These are phyloP conservation scores for Hondaea fermentalgiana DNA, from an alignment of 108 stramenopile species.

Conservation along the genomic window DNA sequence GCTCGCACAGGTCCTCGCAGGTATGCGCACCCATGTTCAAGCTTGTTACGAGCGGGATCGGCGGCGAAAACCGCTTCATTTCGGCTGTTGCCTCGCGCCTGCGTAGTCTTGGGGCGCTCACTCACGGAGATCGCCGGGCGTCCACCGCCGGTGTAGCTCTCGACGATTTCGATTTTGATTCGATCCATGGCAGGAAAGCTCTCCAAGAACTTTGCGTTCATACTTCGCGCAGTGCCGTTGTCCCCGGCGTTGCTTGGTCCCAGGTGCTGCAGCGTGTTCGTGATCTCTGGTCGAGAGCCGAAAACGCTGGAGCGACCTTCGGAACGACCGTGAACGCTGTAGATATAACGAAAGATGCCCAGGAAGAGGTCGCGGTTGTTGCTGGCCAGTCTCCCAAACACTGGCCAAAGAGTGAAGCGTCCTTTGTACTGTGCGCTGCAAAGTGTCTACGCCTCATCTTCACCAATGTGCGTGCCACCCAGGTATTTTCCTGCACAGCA, in stretches of 20 bases:
- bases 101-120: constrained; percentile 64
- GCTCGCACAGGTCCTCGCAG: constrained; percentile 68
- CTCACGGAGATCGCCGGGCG: constrained; percentile 66
- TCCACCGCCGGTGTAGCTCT: constrained; percentile 22
- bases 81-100: constrained; percentile 67
- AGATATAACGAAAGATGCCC: too few relatives aligned
- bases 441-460: neutral
- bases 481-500: neutral
- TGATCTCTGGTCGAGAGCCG: neutral
- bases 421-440: neutral
- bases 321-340: too few relatives aligned
- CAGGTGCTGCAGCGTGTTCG: constrained; percentile 20
- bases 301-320: too few relatives aligned
- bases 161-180: neutral
- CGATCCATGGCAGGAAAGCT: neutral
- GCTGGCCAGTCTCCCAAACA: constrained; percentile 6
- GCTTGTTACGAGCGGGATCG: constrained; percentile 55
- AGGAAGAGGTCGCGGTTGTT: neutral
- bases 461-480: too few relatives aligned
- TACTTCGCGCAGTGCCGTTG: neutral
- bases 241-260: constrained; percentile 26
- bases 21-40: constrained; percentile 56
- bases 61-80: constrained; percentile 69
- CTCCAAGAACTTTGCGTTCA: neutral
- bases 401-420: constrained; percentile 29